Conservation (phyloP, 1,139 yeast species). For the Suhomyces choctaworum region DNA sequence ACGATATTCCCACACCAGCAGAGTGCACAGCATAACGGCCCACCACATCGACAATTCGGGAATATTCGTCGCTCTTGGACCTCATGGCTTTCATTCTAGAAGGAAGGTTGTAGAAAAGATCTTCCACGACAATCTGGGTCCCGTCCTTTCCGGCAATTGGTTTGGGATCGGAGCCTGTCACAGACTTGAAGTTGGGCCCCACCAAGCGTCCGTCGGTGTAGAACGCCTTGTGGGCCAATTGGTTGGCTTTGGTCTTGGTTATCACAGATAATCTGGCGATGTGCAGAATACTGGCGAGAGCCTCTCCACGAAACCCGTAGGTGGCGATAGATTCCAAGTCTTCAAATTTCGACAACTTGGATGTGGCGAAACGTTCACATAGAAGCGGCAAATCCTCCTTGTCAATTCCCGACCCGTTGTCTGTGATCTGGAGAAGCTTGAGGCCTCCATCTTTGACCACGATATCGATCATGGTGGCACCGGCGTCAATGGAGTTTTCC, state of each 20-base stretch:
- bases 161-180: conserved; percentile 46
- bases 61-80: conserved; percentile 72
- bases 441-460: conserved; percentile 56
- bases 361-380: conserved; percentile 61
- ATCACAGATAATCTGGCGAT: conserved; percentile 71
- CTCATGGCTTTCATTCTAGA: conserved; percentile 69
- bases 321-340: conserved; percentile 51
- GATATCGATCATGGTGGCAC: conserved; percentile 48
- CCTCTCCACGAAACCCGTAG: conserved; percentile 65
- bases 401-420: conserved; percentile 53
- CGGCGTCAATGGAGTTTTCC: conserved; percentile 57
- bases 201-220: conserved; percentile 65
- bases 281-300: conserved; percentile 60
- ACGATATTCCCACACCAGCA: conserved; percentile 66
- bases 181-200: conserved; percentile 34
- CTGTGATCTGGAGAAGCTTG: conserved; percentile 52
- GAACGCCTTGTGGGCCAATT: conserved; percentile 68
- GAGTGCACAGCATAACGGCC: conserved; percentile 84
- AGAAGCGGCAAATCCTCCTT: conserved; percentile 47
- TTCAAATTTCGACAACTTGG: conserved; percentile 50
- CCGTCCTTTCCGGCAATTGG: conserved; percentile 89
- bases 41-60: conserved; percentile 76
- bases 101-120: conserved; percentile 85
- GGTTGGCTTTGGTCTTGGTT: conserved; percentile 62
- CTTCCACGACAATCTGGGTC: conserved; percentile 83